These are phyloP conservation scores for Chaetoceros tenuissimus DNA, from an alignment of 108 stramenopile species.

Conservation along the genomic window DNA sequence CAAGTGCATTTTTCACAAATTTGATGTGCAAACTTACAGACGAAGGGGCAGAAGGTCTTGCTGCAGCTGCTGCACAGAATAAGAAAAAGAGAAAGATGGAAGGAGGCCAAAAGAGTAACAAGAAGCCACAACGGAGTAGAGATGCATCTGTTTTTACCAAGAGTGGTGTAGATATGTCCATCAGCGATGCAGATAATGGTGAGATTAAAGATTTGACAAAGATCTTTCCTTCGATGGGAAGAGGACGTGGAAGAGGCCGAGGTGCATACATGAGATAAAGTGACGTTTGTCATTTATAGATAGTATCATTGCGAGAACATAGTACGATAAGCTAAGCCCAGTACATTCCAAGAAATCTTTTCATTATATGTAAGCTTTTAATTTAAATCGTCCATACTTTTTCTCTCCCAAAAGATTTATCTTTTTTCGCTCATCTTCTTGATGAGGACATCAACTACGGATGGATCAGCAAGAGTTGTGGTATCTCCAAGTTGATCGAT, in stretches of 20 bases:
- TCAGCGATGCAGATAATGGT: conserved; percentile 14
- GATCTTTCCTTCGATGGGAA: conserved; percentile 55
- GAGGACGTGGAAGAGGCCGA: conserved; percentile 51
- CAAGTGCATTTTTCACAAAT: conserved; percentile 66
- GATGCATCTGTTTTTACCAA: conserved; percentile 31
- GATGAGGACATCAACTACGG: conserved; percentile 66
- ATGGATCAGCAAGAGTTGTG: conserved; percentile 77
- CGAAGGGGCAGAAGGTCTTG: conserved; percentile 34
- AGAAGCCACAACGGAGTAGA: conserved; percentile 14
- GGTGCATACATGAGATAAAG: too few relatives aligned
- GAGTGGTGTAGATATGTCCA: conserved; percentile 54
- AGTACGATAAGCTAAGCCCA: too few relatives aligned
- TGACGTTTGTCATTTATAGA: too few relatives aligned
- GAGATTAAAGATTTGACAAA: conserved; percentile 18
- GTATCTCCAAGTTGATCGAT: conserved; percentile 72
- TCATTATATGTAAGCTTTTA: neutral
- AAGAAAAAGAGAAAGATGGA: conserved; percentile 1
- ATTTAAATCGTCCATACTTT: too few relatives aligned
- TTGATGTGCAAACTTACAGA: conserved; percentile 64
- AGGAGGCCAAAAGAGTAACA: too few relatives aligned
- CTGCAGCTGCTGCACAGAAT: neutral
- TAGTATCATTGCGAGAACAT: too few relatives aligned
- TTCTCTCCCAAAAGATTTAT: neutral
- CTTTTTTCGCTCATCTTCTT: conserved; percentile 16
- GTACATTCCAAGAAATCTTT: too few relatives aligned